Base-by-base conservation (phyloP, 495 filamentous ascomycete genomes). In the Oidiodendron maius region DNA sequence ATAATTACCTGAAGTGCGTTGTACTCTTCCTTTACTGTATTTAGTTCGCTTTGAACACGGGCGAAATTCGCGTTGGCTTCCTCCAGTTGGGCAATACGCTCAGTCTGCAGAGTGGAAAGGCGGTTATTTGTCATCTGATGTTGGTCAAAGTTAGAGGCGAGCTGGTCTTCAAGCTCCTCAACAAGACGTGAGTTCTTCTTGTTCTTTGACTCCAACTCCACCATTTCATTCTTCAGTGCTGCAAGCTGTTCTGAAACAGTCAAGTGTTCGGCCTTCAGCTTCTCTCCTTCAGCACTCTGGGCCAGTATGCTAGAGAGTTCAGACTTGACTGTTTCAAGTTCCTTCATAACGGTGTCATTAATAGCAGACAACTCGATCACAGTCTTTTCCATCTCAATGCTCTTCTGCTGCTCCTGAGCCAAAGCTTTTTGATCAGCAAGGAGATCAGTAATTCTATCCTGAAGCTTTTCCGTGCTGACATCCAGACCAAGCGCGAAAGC, bases 141-240 rank as follows among this genome's bases (percentile, higher is more conserved):
- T 60, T 95, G 88, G 49, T 98, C 93, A 62, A 86, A 98, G 66
- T 88, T 96, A 61, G 74, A 88, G 52, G 87, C 84, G n/a, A 99
- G 80, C 58, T 99, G 91, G 51, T 99, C 90, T 64, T 99, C 93
- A 15, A 99, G 82, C 66, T 97, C 93, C 60, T 96, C 89, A 6
- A 97, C 86, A 8, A 99, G 71, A 37, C 86, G 82, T 13, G 86
- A 86, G 64, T 91, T 91, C 71, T 93, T 94, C 67, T 89, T 76
- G 61, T 78, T 79, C 60, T 76, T 80, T 44, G 67, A 67, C 51
- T 84, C 78, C 20, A 83, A 67, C 40, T 74, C 71, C 0, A 77
- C 72, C 64, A 87, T 82, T 68, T 83, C 82, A 70, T 85, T 81
- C 62, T 86, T 78, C 56, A 87, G 71, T 30, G 81, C 73, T n/a